Base-by-base conservation (phyloP, 2,329 filamentous ascomycete species). In the Beauveria sp. region DNA sequence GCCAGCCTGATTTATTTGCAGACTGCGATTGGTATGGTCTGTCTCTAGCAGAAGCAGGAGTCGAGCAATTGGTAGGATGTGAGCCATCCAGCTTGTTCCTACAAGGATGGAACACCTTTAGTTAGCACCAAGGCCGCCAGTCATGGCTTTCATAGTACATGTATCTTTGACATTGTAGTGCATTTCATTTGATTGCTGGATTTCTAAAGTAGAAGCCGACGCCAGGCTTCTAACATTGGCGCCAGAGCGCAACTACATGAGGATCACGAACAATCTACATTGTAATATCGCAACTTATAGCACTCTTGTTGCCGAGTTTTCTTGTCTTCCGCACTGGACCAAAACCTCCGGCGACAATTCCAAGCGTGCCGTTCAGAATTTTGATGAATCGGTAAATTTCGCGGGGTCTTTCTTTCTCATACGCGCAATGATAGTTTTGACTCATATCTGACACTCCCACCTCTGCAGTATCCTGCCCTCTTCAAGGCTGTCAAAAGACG, bases 301-400 rank as follows among this genome's bases (percentile, higher is more conserved):
- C 30, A 75, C 73, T 0, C 72, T 81, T 20, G 71, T 81, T 53
- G 72, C 77, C 28, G 79, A 81, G 66, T 81, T 81, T 63, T 77
- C 78, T 0, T 79, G 76, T 65, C 73, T 79, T 5, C 79, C 79
- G 34, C 79, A 82, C 67, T 82, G 79, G 79, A 81, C 79, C 12
- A 82, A 81, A 71, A 81, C 81, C 65, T 80, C 77, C 4, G 70
- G 79, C 20, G 76, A 79, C 24, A 73, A 81, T 9, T 76, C 80
- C 56, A 66, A 71, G 55, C 72, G 75, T 51, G 69, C 76, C 0
- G 75, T 74, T 46, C 77, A 79, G 69, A 79, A 81, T 54, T 64
- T 81, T 22, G 79, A 82, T 63, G 74, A 76, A 0, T 66, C 71
- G n/a, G 75, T 75, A 62, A 71, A 73, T 67, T 20, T 12, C 12